These are phyloP conservation scores for Suhomyces ambrosiae DNA, from an alignment of 1,139 yeast species.

Conservation along the genomic window DNA sequence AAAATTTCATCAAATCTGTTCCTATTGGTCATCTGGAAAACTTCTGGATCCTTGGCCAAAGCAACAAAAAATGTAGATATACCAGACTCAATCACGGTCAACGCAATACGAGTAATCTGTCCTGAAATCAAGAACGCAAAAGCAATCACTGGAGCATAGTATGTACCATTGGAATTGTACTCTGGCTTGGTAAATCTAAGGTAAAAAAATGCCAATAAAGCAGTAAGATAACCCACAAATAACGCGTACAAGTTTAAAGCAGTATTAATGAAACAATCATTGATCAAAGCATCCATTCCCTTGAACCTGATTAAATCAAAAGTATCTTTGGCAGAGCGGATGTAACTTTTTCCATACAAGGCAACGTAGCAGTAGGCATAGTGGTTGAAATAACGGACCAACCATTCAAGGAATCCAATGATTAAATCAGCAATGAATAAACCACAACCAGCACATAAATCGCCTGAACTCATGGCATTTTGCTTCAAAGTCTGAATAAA, in stretches of 20 bases:
- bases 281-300: constrained; percentile 85
- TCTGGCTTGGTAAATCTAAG: constrained; percentile 72
- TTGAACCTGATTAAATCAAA: constrained; percentile 75
- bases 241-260: constrained; percentile 73
- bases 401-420: constrained; percentile 70
- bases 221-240: constrained; percentile 68
- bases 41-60: constrained; percentile 84
- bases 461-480: constrained; percentile 58
- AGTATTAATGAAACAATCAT: constrained; percentile 79
- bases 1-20: constrained; percentile 72
- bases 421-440: constrained; percentile 61
- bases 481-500: constrained; percentile 49
- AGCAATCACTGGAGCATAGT: constrained; percentile 76
- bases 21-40: constrained; percentile 76
- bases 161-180: constrained; percentile 67
- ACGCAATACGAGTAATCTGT: constrained; percentile 74
- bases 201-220: constrained; percentile 71
- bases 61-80: constrained; percentile 86
- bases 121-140: constrained; percentile 75
- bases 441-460: constrained; percentile 55
- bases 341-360: constrained; percentile 78
- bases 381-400: constrained; percentile 83
- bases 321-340: constrained; percentile 78
- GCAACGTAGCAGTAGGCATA: constrained; percentile 90
- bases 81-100: constrained; percentile 78